Percentiles rank a stretch among this genome's conserved stretches.
These are phyloP conservation scores for Calonectria pauciramosa DNA, from an alignment of 2,329 filamentous ascomycete genomes.

Conservation along the genomic window DNA sequence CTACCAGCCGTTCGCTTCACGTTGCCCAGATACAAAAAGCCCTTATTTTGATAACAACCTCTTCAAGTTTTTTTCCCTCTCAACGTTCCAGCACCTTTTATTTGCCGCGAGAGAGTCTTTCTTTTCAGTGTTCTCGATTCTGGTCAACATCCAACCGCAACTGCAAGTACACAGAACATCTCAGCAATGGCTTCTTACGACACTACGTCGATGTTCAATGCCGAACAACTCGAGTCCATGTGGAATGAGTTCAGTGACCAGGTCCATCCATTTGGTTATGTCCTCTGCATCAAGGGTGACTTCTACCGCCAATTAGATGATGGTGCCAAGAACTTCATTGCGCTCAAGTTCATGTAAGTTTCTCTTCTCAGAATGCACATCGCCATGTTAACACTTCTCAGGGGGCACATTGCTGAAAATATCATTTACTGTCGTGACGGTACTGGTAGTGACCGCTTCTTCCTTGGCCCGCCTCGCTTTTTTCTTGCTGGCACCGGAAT, in stretches of 20 bases:
- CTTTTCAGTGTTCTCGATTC: not conserved
- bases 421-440: conserved; percentile 47
- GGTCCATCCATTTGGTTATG: not conserved
- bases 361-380: not conserved
- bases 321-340: not conserved
- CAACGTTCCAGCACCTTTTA: not conserved
- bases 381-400: not conserved
- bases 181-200: not conserved
- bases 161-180: not conserved
- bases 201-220: not conserved
- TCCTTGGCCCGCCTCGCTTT: conserved; percentile 44
- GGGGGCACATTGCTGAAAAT: conserved; percentile 22
- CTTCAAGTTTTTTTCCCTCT: not conserved
- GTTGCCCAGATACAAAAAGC: not conserved
- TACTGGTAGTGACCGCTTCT: conserved; percentile 41
- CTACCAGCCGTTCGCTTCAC: not conserved
- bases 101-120: not conserved
- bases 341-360: not conserved
- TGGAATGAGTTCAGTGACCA: not conserved
- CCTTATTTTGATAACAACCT: not conserved
- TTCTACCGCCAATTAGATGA: not conserved
- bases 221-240: not conserved
- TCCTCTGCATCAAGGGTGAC: not conserved
- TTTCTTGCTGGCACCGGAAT: conserved; percentile 32
- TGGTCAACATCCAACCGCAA: not conserved